Evolutionary conservation across 106 monocot genomes (phyloP).

Genomic region (Dendrobium nobile): DNA sequence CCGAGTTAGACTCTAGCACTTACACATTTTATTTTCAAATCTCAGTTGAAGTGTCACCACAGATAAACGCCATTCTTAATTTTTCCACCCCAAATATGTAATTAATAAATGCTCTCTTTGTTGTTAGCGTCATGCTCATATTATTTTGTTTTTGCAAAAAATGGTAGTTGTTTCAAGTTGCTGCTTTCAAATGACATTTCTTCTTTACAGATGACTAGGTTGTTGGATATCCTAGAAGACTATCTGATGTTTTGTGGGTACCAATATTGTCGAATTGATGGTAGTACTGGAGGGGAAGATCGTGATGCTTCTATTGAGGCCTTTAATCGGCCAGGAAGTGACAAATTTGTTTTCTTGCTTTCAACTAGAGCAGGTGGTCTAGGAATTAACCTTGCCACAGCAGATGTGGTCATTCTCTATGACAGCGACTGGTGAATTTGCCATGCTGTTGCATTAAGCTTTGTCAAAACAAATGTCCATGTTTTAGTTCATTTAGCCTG

Average conservation of each 20-base stretch:
- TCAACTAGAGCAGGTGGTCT: constrained; percentile 95
- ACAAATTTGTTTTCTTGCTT: constrained; percentile 85
- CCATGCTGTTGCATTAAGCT: not conserved
- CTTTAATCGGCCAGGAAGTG: constrained; percentile 83
- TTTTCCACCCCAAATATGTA: not conserved
- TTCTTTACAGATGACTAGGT: constrained; percentile 72
- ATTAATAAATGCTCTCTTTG: not conserved
- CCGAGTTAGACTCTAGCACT: too few relatives aligned
- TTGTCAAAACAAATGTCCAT: not conserved
- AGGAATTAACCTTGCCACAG: constrained; percentile 92
- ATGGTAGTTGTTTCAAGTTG: not conserved
- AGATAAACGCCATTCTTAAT: too few relatives aligned
- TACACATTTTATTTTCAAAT: too few relatives aligned
- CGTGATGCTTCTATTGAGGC: constrained; percentile 83
- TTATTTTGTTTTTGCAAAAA: not conserved
- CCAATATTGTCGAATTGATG: constrained; percentile 84
- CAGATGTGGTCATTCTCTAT: constrained; percentile 94
- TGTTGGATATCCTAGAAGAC: constrained; percentile 87
- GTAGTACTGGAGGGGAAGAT: constrained; percentile 88
- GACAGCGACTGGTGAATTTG: constrained; percentile 69
- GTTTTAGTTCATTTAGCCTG: not conserved
- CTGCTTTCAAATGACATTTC: not conserved
- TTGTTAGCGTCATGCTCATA: not conserved
- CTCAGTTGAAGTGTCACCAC: too few relatives aligned
- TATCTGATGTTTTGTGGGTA: constrained; percentile 81